Percentiles rank a stretch among this genome's conserved stretches.
phyloP scores from a whole-genome alignment of 2,329 filamentous ascomycete species.

The Claviceps humidiphila region DNA sequence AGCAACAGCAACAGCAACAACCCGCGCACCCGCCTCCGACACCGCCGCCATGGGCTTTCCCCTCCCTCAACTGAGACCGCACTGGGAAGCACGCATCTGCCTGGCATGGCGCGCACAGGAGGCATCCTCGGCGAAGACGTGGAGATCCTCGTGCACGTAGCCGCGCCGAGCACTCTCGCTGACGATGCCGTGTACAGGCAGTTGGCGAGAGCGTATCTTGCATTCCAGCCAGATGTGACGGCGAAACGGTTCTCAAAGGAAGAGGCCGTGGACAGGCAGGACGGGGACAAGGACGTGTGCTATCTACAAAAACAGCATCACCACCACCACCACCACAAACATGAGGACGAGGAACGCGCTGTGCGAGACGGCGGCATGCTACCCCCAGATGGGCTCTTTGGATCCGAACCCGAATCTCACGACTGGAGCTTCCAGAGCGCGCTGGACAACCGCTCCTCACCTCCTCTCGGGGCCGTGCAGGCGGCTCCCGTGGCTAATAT shows the following conservation, averaged over 20 bases:
- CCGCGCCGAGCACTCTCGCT: constrained; percentile 32
- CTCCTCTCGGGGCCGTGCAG: constrained; percentile 10
- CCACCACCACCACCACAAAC: too few species aligned
- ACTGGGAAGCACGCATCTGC: not conserved
- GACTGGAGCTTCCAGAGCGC: constrained; percentile 32
- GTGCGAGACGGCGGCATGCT: not conserved
- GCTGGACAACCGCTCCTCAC: constrained; percentile 29
- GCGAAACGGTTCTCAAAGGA: not conserved
- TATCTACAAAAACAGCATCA: too few species aligned
- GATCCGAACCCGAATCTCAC: constrained; percentile 20
- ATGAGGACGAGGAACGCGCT: not conserved
- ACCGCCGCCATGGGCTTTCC: constrained; percentile 1
- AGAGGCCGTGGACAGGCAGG: not conserved
- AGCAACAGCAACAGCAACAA: not conserved
- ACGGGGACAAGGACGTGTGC: not conserved
- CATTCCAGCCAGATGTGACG: constrained; percentile 21
- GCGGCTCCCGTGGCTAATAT: not conserved
- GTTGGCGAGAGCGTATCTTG: constrained; percentile 38
- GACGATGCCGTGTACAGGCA: constrained; percentile 37
- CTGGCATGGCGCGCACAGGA: constrained; percentile 13
- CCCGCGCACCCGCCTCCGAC: too few species aligned
- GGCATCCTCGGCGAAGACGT: constrained; percentile 15
- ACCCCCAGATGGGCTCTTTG: constrained; percentile 6
- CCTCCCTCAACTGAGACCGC: not conserved
- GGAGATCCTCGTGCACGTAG: constrained; percentile 43